phyloP scores from a whole-genome alignment of 192 early-diverging fungal genomes.

The Backusella mclennaniae region DNA sequence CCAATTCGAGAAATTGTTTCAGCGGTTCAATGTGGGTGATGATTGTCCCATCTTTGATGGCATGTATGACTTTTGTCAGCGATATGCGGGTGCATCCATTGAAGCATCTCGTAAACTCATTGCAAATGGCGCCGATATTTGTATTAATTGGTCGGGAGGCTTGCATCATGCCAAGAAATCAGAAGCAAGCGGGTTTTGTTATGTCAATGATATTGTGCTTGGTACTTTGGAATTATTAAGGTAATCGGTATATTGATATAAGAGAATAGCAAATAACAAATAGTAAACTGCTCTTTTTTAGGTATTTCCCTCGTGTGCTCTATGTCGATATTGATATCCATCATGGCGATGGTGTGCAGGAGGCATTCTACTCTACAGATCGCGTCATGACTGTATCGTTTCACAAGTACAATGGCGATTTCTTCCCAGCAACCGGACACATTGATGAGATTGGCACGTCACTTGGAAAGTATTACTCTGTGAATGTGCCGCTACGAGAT shows the following conservation, averaged over 20 bases:
- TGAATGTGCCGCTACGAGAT: conserved; percentile 89
- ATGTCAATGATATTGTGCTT: conserved; percentile 97
- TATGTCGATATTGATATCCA: conserved; percentile 98
- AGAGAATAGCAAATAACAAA: too few relatives aligned
- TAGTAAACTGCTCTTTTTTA: neutral
- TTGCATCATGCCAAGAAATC: conserved; percentile 88
- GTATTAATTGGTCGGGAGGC: conserved; percentile 98
- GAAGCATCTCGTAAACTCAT: conserved; percentile 87
- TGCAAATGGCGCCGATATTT: conserved; percentile 81
- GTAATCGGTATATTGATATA: conserved; percentile 16
- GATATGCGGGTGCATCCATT: conserved; percentile 92
- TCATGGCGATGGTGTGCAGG: conserved; percentile 98
- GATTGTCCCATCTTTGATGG: conserved; percentile 99
- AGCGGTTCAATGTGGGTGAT: conserved; percentile 91
- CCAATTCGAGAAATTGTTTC: conserved; percentile 52
- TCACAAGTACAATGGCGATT: conserved; percentile 93
- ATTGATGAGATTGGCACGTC: conserved; percentile 78
- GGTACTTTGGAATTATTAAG: conserved; percentile 85
- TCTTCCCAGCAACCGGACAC: conserved; percentile 90
- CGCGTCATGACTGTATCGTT: conserved; percentile 96
- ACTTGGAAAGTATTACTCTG: conserved; percentile 76
- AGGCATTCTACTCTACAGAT: conserved; percentile 90
- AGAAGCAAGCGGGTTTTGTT: conserved; percentile 96
- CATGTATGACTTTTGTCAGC: conserved; percentile 91
- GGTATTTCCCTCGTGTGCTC: conserved; percentile 78